Evolutionary conservation across 345 rosid species (phyloP), one percentile per base, ranked within the genome.

Genomic region (Capsella bursapastoris): DNA sequence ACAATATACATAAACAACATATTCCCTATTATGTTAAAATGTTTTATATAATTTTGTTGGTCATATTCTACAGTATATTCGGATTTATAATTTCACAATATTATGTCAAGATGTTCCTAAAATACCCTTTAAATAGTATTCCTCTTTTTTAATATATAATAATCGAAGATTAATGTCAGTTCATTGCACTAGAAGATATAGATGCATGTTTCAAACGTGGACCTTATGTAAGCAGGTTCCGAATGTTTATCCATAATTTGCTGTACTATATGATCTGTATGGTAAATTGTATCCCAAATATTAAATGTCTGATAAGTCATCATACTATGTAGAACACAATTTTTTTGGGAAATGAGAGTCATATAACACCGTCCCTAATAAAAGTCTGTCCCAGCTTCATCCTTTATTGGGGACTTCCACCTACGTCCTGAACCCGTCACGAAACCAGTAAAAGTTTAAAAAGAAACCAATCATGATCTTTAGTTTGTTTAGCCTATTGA

Each of bases 281-380:
- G 37, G 3, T 47, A 35, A 11, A 4, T 22, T 13, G 11, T 35
- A 53, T n/a, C 44, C 43, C 37, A 55, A 44, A 12, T 44, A 32
- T 31, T 4, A 73, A 72, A 41, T 64, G 57, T 47, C 71, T 56
- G 40, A 7, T 1, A 34, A 64, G 57, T 40, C 14, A 44, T 18
- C 1, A 0, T 6, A 34, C 8, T 34, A 34, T 22, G 25, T 22
- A 13, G 15, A 18, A 40, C 3, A 41, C 27, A 8, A 12, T 14
- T 1, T 72, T 28, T 43, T 5, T 12, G 13, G 6, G 8, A 4
- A 62, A 31, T 28, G 8, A 49, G 57, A 11, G n/a, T 25, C 27
- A 57, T 38, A 74, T 66, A 74, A 66, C 4, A 5, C 78, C 72
- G 34, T 57, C 78, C 78, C 78, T 57, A 48, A 25, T 41, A 61